Evolutionary conservation across 768 basidiomycete genomes (phyloP).

Genomic region (Boletus rex-veris): DNA sequence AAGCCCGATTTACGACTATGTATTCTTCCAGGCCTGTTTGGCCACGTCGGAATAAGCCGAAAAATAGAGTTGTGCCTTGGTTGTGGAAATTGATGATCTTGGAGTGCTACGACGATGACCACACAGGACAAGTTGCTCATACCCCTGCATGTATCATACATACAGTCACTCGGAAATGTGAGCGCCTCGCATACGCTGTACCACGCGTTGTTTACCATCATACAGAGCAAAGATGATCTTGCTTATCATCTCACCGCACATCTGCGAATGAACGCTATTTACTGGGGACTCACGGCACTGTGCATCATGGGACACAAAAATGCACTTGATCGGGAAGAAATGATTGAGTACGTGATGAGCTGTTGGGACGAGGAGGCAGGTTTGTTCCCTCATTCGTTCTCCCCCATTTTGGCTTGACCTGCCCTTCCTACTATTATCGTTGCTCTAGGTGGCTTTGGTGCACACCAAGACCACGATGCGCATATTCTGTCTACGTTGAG

Average conservation of each 20-base stretch:
- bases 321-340: slow-evolving; percentile 77
- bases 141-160: slow-evolving; percentile 69
- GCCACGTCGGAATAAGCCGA: no score
- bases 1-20: no score
- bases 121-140: slow-evolving; percentile 34
- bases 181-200: slow-evolving; percentile 4
- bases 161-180: slow-evolving; percentile 71
- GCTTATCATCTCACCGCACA: slow-evolving; percentile 90
- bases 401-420: slow-evolving; percentile 1
- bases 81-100: no score
- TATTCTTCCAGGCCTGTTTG: no score
- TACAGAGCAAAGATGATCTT: slow-evolving; percentile 78
- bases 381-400: slow-evolving; percentile 13
- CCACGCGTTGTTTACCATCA: not conserved
- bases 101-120: slow-evolving; percentile 9
- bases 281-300: slow-evolving; percentile 92
- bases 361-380: slow-evolving; percentile 96
- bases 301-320: slow-evolving; percentile 76
- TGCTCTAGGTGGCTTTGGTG: slow-evolving; percentile 77
- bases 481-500: slow-evolving; percentile 85
- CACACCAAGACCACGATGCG: slow-evolving; percentile 91
- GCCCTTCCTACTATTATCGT: no score
- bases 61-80: no score
- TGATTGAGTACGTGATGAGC: slow-evolving; percentile 85
- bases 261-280: slow-evolving; percentile 91